phyloP scores from a whole-genome alignment of 768 basidiomycete species.

The Naganishia friedmannii region DNA sequence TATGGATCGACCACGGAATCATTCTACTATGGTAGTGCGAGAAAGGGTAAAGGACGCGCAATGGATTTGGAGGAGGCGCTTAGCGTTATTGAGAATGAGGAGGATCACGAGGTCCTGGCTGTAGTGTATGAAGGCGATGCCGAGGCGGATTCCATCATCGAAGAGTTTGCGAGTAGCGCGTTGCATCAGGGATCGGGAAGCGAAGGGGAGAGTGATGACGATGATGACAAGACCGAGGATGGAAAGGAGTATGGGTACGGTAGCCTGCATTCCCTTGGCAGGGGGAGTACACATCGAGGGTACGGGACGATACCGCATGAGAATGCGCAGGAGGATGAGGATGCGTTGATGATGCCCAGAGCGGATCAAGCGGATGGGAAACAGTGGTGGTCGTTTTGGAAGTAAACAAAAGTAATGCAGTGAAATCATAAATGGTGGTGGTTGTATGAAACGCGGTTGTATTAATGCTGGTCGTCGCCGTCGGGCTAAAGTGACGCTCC shows the following conservation, averaged over 20 bases:
- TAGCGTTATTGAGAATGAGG: constrained; percentile 28
- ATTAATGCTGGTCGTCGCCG: no score
- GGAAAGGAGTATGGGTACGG: constrained; percentile 19
- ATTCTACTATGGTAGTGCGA: constrained; percentile 21
- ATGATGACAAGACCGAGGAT: constrained; percentile 4
- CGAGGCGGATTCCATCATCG: constrained; percentile 27
- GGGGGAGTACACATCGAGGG: constrained; percentile 15
- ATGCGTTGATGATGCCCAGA: background rate
- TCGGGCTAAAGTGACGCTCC: no score
- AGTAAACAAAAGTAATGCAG: background rate
- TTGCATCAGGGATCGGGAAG: constrained; percentile 18
- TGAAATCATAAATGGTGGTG: background rate
- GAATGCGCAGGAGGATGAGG: constrained; percentile 5
- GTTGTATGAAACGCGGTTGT: constrained; percentile 5
- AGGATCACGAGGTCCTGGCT: constrained; percentile 31
- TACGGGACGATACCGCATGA: constrained; percentile 22
- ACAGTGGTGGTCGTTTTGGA: constrained; percentile 22
- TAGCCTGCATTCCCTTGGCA: constrained; percentile 21
- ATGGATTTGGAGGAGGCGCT: constrained; percentile 30
- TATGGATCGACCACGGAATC: background rate
- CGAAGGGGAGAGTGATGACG: constrained; percentile 10
- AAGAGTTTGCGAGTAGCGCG: constrained; percentile 21
- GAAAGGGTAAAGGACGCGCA: constrained; percentile 20
- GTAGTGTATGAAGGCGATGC: constrained; percentile 31
- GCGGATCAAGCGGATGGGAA: constrained; percentile 11